Conservation (phyloP, 2,329 filamentous ascomycete species). For the Leptographium wingfieldii region DNA sequence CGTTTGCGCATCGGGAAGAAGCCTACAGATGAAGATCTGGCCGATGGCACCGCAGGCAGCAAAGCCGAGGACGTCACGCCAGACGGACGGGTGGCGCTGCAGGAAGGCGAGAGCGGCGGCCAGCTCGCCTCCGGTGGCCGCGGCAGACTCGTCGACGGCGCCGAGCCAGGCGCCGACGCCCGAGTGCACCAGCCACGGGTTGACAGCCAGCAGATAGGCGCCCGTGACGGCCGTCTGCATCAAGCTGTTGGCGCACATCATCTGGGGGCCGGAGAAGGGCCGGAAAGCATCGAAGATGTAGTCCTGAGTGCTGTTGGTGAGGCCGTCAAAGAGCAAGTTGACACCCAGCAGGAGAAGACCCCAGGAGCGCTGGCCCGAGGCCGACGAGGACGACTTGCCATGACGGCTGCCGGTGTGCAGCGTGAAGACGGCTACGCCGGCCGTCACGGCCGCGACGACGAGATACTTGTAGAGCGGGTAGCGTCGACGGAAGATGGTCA, state of each 20-base stretch:
- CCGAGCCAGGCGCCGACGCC: constrained; percentile 52
- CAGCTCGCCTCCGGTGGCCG: constrained; percentile 53
- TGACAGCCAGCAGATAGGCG: constrained; percentile 60
- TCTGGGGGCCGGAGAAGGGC: constrained; percentile 82
- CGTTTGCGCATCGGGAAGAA: constrained; percentile 31
- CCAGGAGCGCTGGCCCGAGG: constrained; percentile 52
- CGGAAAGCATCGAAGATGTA: constrained; percentile 75
- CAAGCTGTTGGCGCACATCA: constrained; percentile 98
- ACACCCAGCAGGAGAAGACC: constrained; percentile 74
- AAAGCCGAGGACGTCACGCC: constrained; percentile 82
- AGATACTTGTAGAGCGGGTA: constrained; percentile 96
- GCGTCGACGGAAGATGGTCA: constrained; percentile 75
- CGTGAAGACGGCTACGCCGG: constrained; percentile 89
- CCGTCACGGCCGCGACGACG: constrained; percentile 81
- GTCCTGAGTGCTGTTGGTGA: constrained; percentile 95
- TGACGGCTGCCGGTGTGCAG: constrained; percentile 57
- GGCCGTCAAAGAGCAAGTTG: constrained; percentile 88
- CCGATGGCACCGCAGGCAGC: constrained; percentile 82
- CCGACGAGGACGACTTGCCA: constrained; percentile 20
- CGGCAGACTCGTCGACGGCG: constrained; percentile 51
- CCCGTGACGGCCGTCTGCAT: constrained; percentile 70
- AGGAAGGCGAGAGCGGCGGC: constrained; percentile 70
- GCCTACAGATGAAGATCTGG: constrained; percentile 84
- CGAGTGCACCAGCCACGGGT: constrained; percentile 66
- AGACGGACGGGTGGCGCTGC: constrained; percentile 63